Evolutionary conservation across 208 protist species (phyloP), one percentile per base, ranked within the genome.

Genomic region (Porcisia hertigi): DNA sequence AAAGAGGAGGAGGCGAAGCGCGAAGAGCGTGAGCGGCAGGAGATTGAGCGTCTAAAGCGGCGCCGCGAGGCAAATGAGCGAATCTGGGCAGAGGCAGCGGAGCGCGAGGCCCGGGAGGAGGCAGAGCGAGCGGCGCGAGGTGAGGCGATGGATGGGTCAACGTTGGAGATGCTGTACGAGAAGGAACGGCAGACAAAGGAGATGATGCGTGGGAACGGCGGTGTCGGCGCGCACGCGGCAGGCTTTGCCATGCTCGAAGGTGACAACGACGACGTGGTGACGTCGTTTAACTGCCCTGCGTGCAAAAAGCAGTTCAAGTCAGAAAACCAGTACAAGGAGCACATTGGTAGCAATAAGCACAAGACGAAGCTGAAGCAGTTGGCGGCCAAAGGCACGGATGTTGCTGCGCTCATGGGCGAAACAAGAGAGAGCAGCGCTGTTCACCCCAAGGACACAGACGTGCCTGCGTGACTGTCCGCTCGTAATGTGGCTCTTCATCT

Each of bases 231-330:
- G 25, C 85, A 86, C 58, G 84, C 75, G 49, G 76, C 79, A 1
- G 93, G 89, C 55, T 94, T 95, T 81, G 93, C 90, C 3, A 95
- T 94, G 90, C 80, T 94, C 16, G 81, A 69, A 53, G 75, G 75
- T 30, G 81, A 85, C 65, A 54, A 81, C 41, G 76, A 80, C 36
- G 39, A 58, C 45, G 64, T 74, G 1, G 75, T 69, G 36, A 60
- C 49, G 30, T 72, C 64, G 53, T 88, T 88, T 75, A 93, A 91
- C 79, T 98, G 94, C 77, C 84, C 87, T 18, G 91, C 90, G 4
- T 98, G 94, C 79, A 96, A 96, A 71, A 98, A 98, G 77, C 82
- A 85, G 64, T 97, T 96, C 82, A 94, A 94, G 72, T 87, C 83
- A 30, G 83, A 85, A 39, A 90, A 86, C n/a, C 91, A 95, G 82